Evolutionary conservation across 169 alveolate species (phyloP), one percentile per base, ranked within the genome.

Genomic region (Plasmodium coatneyi): DNA sequence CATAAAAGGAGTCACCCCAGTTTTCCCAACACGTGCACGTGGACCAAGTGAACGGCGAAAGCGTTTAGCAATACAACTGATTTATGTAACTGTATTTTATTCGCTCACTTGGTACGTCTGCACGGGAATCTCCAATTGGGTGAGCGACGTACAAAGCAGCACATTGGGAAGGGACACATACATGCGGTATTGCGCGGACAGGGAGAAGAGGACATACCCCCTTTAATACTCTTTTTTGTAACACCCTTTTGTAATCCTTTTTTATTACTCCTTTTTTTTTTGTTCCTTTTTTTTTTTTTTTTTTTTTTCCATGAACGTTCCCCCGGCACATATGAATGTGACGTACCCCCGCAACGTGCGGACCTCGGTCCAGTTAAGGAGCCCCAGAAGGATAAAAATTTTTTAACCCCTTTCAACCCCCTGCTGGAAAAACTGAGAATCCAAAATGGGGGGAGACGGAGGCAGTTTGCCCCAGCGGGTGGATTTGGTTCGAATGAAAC

Each of bases 401-500:
- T 34, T 74, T 74, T 74, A 10, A 22, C 25, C 32, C 32, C 34
- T 19, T 60, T n/a, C 3, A 0, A 60, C 0, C 36, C 25, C 25
- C 74, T 28, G 10, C 1, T 60, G 7, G 22, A 52, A 54, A 49
- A 19, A 32, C 46, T 43, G 54, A 16, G n/a, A 9, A 43, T 43
- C 54, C 54, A 72, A 3, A 56, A 89, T 89, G 94, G 94, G 94
- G 43, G 94, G 94, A 60, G 94, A 89, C 74, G 94, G 94, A 16
- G 94, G 94, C 22, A 89, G 94, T 32, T 56, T 89, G 71, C 94
- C 94, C 14, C 94, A 89, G 52, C 39, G 94, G 28, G 94, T 89
- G 28, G 94, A 89, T 34, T 12, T 89, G 46, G 94, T 89, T 56
- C 49, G 89, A 19, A 89, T 89, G 94, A 89, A 89, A 78, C 79